Conservation (phyloP, 176 grass and related monocot genomes). For the Hsuehochloa calcarea region DNA sequence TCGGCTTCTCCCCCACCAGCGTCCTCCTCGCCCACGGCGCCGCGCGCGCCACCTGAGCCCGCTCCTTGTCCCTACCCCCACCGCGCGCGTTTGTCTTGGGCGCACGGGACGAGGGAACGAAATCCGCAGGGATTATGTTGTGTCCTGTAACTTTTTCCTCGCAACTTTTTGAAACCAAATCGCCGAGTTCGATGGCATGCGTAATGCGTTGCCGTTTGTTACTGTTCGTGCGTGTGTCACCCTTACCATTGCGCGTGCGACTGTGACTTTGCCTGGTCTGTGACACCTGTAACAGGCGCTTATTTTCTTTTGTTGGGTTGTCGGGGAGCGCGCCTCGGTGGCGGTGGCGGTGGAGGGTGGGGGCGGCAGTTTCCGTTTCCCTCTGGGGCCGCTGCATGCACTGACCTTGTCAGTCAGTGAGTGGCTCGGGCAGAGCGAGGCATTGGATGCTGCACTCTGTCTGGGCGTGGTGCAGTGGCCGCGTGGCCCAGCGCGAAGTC, state of each 20-base stretch:
- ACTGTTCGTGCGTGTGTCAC: background rate
- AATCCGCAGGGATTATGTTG: conserved; percentile 40
- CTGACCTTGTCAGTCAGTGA: conserved; percentile 41
- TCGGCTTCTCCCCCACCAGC: conserved; percentile 60
- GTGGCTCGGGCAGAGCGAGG: conserved; percentile 41
- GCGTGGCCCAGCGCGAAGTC: background rate
- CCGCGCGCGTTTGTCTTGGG: background rate
- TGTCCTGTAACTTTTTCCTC: conserved; percentile 10
- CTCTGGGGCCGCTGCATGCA: conserved; percentile 27
- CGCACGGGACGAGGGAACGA: conserved; percentile 8
- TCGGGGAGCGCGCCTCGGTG: conserved; percentile 21
- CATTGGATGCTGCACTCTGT: conserved; percentile 44
- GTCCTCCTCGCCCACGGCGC: conserved; percentile 51
- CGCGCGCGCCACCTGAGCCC: conserved; percentile 45
- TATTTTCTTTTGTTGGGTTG: conserved; percentile 39
- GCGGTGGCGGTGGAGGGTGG: background rate
- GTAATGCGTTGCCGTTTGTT: background rate
- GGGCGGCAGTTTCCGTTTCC: background rate
- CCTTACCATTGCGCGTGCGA: background rate
- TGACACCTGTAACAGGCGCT: background rate
- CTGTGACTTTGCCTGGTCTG: background rate
- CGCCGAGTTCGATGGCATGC: conserved; percentile 27
- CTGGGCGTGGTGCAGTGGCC: conserved; percentile 34
- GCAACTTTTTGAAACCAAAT: conserved; percentile 24
- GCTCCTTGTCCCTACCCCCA: background rate